Evolutionary conservation across 208 protist species (phyloP).

Genomic region (Acanthamoeba healyi): DNA sequence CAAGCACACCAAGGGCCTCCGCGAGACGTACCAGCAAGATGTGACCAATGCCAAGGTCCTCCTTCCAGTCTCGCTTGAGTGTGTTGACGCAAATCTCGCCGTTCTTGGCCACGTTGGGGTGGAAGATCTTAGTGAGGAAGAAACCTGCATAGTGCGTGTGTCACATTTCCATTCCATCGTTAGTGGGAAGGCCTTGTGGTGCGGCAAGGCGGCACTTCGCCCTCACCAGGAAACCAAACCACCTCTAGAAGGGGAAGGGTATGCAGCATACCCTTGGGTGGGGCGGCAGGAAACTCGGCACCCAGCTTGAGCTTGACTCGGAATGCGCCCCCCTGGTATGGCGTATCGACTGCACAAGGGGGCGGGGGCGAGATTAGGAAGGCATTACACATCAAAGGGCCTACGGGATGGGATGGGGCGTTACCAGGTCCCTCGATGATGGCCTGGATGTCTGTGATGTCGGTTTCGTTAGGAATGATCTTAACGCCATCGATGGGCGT

Average conservation of each 20-base stretch:
- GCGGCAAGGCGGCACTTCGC: too few relatives aligned
- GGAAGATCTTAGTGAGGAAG: conserved; percentile 99
- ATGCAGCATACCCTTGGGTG: conserved; percentile 94
- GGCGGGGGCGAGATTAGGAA: too few relatives aligned
- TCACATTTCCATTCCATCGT: too few relatives aligned
- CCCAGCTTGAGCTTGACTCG: conserved; percentile 94
- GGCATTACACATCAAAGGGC: not conserved
- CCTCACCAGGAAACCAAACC: not conserved
- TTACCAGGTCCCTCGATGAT: conserved; percentile 95
- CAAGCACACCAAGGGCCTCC: not conserved
- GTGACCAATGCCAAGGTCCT: conserved; percentile 95
- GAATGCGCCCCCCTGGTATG: conserved; percentile 96
- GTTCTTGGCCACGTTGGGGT: conserved; percentile 98
- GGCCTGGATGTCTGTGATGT: conserved; percentile 95
- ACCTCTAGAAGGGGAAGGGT: not conserved
- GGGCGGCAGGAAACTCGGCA: conserved; percentile 95
- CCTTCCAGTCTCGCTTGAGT: conserved; percentile 98
- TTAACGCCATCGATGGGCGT: conserved; percentile 93
- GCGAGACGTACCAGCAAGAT: conserved; percentile 92
- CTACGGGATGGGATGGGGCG: too few relatives aligned
- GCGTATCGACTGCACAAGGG: conserved; percentile 93
- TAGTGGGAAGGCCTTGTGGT: too few relatives aligned
- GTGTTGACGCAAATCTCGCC: conserved; percentile 99
- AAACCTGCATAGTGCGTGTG: not conserved
- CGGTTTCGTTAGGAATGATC: conserved; percentile 92